Conservation (phyloP, 2,329 filamentous ascomycete genomes). For the Cytospora schulzeri region DNA sequence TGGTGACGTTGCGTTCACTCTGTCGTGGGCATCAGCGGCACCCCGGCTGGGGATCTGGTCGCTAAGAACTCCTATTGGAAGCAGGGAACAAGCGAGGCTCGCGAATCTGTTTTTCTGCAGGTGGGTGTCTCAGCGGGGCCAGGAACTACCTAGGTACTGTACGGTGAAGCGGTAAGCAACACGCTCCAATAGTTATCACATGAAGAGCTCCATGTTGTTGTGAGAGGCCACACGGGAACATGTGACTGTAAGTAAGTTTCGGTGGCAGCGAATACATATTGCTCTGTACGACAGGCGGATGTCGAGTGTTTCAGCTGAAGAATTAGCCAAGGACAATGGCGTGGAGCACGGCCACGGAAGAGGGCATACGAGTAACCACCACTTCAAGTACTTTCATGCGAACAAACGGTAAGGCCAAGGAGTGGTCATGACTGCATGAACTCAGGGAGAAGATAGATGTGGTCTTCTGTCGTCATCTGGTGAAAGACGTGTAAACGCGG, state of each 20-base stretch:
- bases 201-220: not conserved
- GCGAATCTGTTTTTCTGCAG: conserved; percentile 23
- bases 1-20: conserved; percentile 3
- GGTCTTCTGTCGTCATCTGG: not conserved
- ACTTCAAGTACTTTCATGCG: not conserved
- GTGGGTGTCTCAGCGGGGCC: conserved; percentile 14
- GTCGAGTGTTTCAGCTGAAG: not conserved
- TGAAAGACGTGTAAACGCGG: not conserved
- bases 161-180: not conserved
- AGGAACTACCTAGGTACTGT: not conserved
- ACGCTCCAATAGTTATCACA: not conserved
- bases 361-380: not conserved
- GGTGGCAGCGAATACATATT: not conserved
- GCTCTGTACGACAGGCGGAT: not conserved
- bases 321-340: not conserved
- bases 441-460: not conserved
- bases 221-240: not conserved
- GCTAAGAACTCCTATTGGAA: conserved; percentile 13
- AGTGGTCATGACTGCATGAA: not conserved
- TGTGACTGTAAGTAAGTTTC: not conserved
- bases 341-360: not conserved
- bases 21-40: not conserved
- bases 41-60: not conserved
- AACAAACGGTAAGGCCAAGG: not conserved
- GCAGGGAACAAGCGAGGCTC: conserved; percentile 14